Evolutionary conservation across 495 filamentous ascomycete species (phyloP), one percentile per base, ranked within the genome.

Genomic region (Aspergillus ellipticus): DNA sequence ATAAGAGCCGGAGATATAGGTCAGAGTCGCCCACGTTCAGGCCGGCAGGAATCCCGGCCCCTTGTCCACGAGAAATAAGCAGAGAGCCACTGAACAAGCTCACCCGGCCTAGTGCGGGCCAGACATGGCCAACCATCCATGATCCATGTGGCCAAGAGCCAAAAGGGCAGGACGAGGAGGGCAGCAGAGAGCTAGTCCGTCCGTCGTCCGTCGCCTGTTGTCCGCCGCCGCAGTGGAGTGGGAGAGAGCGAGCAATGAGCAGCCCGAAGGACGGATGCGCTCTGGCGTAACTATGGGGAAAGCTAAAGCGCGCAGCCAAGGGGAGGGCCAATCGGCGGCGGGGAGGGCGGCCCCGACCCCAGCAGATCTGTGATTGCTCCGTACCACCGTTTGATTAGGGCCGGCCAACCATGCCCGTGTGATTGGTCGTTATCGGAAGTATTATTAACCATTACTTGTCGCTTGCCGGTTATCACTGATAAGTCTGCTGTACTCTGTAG

Each of bases 361-460:
- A n/a, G 35, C 11, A 39, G 11, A 13, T 39, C 35, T 15, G 1
- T 13, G 35, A 13, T n/a, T 39, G 11, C 26, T 28, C 8, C 24
- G 24, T 48, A 28, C 45, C 21, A 48, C 45, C 11, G 24, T 29
- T 28, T 48, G 45, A 48, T 48, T 28, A 15, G 26, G 43, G 0
- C 11, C 28, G 13, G 8, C 19, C 17, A 24, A n/a, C n/a, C 6
- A 13, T 3, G 28, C 9, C 9, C 7, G 15, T 13, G 9, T 48
- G 22, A 48, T 48, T 48, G 45, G 45, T 28, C 16, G 24, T 13
- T 10, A 28, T 17, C 24, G 7, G 24, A 8, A 48, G 45, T 28
- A 48, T 48, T 48, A 48, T 48, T 48, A 24, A 48, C 22, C 16
- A 17, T 48, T 48, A 48, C 45, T 48, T 28, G 24, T 48, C 13